Percentiles rank a stretch among this genome's conserved stretches.
These are phyloP conservation scores for Globisporangium rhizosaccharum DNA, from an alignment of 352 stramenopile genomes.

Conservation along the genomic window DNA sequence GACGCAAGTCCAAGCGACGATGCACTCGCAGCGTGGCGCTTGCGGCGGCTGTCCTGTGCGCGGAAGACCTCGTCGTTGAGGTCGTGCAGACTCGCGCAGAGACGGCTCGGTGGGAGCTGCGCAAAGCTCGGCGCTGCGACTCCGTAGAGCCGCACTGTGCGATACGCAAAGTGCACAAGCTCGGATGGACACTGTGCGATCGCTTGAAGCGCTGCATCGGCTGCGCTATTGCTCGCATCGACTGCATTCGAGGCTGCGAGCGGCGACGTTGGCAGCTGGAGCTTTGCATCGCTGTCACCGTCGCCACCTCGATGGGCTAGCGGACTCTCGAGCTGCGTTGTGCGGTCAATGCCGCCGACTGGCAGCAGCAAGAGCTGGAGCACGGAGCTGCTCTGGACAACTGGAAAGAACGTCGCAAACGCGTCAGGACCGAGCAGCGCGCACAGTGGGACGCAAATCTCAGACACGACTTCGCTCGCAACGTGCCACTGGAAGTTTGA, in stretches of 20 bases:
- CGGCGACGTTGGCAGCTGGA: not conserved
- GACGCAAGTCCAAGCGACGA: not conserved
- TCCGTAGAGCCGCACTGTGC: conserved; percentile 38
- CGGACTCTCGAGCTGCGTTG: not conserved
- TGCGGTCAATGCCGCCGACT: conserved; percentile 20
- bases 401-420: conserved; percentile 48
- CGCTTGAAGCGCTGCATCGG: not conserved
- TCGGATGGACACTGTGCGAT: conserved; percentile 23
- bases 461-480: conserved; percentile 63
- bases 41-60: conserved; percentile 44
- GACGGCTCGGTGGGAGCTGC: conserved; percentile 33
- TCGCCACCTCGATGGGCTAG: not conserved
- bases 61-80: conserved; percentile 51
- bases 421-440: conserved; percentile 41
- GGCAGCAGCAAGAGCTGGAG: conserved; percentile 62
- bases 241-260: not conserved
- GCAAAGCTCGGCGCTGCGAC: conserved; percentile 65
- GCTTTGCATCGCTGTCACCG: not conserved
- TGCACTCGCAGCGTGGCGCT: conserved; percentile 13
- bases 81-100: conserved; percentile 35
- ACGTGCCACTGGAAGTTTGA: conserved; percentile 78
- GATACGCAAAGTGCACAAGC: conserved; percentile 51
- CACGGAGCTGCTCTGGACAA: conserved; percentile 54
- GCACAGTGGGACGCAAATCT: conserved; percentile 59
- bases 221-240: not conserved